Base-by-base conservation (phyloP, 305 asterid genomes). In the Plantago coronopus region DNA sequence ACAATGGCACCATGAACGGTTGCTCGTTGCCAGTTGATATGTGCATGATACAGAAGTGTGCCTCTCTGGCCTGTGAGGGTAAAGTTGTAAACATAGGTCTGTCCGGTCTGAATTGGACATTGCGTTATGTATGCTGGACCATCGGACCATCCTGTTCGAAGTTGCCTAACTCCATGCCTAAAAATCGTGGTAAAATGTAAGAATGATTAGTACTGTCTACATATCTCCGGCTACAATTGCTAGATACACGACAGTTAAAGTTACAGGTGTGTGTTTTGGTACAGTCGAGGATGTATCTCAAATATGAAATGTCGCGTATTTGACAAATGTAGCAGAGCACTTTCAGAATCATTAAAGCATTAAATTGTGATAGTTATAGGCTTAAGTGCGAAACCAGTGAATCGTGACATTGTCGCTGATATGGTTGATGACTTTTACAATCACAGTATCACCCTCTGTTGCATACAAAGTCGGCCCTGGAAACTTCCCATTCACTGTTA, bases 121-220 rank as follows among this genome's bases (percentile, higher is more conserved):
- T 85, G 94, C 0, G 89, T 76, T 29, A 85, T 64, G 10, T 80
- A 85, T 4, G 79, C 84, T 0, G 89, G 94, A 57, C 91, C 95
- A 17, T 86, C 95, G 0, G 91, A 58, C 91, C 95, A 86, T 4
- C 95, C 88, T 4, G 85, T 81, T 67, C 87, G 65, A 3, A 81
- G 31, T 56, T 86, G 91, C 37, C 86, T 61, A 11, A 86, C 85
- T 43, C 95, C 95, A 47, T 83, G 95, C 95, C 95, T 86, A 64
- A 48, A 61, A 10, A 38, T 48, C 17, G 27, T 18, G 60, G 11
- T 25, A 53, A 10, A 12, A 6, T 49, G 19, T 34, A 20, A 63
- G 31, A 37, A n/a, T 72, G 7, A 44, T 21, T 0, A 27, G 34
- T 50, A 20, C 16, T 22, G 7, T n/a, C 9, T 27, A 23, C 12